These are phyloP conservation scores for Geotrichum cucujoidarum DNA, from an alignment of 1,139 yeast genomes.

Conservation along the genomic window DNA sequence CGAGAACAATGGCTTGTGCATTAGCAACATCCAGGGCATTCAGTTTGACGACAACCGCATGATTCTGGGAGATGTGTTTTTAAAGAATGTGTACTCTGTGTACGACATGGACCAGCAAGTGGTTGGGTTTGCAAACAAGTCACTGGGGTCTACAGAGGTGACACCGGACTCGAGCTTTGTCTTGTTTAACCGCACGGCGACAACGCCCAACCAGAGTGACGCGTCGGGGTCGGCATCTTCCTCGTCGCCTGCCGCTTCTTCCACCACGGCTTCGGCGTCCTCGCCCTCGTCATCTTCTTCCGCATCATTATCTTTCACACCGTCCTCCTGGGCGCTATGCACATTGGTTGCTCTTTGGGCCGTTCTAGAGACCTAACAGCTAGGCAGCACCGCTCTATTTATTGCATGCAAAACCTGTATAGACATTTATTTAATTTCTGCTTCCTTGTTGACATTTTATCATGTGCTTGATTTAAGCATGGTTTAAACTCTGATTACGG, in stretches of 20 bases:
- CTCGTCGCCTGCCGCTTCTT: not conserved
- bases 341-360: too few relatives aligned
- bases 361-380: too few relatives aligned
- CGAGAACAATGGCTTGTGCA: conserved; percentile 58
- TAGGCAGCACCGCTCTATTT: too few relatives aligned
- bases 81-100: conserved; percentile 53
- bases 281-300: not conserved
- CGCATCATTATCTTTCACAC: too few relatives aligned
- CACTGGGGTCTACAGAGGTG: conserved; percentile 23
- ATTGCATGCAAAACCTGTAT: too few relatives aligned
- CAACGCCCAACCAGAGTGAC: not conserved
- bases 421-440: too few relatives aligned
- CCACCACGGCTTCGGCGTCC: not conserved
- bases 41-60: conserved; percentile 41
- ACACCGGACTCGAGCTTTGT: conserved; percentile 27
- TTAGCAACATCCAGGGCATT: conserved; percentile 59
- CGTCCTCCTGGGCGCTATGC: too few relatives aligned
- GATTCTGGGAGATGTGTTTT: conserved; percentile 59
- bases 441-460: too few relatives aligned
- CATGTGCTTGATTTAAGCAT: too few relatives aligned
- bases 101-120: conserved; percentile 49
- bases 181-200: not conserved
- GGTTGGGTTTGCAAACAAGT: conserved; percentile 49
- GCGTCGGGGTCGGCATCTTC: not conserved
- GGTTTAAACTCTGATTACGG: too few relatives aligned